These are phyloP conservation scores for Zygosaccharomyces pseudobailii DNA, from an alignment of 1,139 yeast genomes.

Conservation along the genomic window DNA sequence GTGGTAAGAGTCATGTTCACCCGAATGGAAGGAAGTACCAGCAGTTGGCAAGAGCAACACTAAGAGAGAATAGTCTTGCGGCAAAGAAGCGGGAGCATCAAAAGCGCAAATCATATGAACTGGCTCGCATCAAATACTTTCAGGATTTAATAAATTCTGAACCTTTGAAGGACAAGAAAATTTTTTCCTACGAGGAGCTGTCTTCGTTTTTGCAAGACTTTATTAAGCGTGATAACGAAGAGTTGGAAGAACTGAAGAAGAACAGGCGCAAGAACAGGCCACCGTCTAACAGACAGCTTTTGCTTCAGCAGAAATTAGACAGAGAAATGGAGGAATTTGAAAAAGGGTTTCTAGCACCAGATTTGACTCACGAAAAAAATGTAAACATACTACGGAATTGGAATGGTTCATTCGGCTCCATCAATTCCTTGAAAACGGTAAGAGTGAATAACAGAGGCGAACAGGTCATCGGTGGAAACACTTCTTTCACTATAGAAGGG, in stretches of 20 bases:
- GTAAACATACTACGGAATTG: slow-evolving; percentile 61
- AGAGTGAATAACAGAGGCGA: slow-evolving; percentile 27
- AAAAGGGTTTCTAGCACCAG: slow-evolving; percentile 73
- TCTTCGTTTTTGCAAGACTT: slow-evolving; percentile 57
- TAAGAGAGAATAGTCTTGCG: slow-evolving; percentile 68
- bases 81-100: slow-evolving; percentile 51
- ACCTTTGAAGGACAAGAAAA: slow-evolving; percentile 38
- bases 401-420: slow-evolving; percentile 84
- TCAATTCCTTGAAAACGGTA: slow-evolving; percentile 50
- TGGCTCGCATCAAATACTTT: slow-evolving; percentile 52
- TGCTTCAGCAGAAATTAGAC: slow-evolving; percentile 57
- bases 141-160: slow-evolving; percentile 56
- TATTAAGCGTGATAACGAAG: slow-evolving; percentile 68
- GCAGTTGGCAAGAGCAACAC: slow-evolving; percentile 77
- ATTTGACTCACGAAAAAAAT: slow-evolving; percentile 55
- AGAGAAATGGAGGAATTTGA: slow-evolving; percentile 56
- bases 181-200: slow-evolving; percentile 54
- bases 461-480: slow-evolving; percentile 25
- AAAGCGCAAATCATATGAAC: slow-evolving; percentile 57
- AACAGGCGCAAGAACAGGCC: slow-evolving; percentile 89
- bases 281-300: slow-evolving; percentile 60
- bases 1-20: slow-evolving; percentile 49
- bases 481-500: slow-evolving; percentile 2
- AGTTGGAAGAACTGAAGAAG: slow-evolving; percentile 51
- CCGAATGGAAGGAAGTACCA: slow-evolving; percentile 86